These are phyloP conservation scores for Jacaranda mimosifolia DNA, from an alignment of 257 asterid species.

Conservation along the genomic window DNA sequence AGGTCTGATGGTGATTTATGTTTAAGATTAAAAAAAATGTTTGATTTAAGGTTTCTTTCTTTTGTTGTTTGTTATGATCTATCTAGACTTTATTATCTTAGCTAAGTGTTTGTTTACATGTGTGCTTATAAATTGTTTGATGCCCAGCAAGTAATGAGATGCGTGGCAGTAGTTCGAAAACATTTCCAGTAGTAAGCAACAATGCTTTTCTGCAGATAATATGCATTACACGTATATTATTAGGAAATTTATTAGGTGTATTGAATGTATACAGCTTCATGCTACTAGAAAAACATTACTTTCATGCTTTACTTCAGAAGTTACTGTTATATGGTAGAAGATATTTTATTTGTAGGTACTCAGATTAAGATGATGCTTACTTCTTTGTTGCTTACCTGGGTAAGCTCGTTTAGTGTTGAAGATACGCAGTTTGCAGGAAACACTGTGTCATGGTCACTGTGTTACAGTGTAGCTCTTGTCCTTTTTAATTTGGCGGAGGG, in stretches of 20 bases:
- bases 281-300: background rate
- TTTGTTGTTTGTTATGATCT: slow-evolving; percentile 27
- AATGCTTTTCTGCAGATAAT: slow-evolving; percentile 20
- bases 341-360: background rate
- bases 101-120: background rate
- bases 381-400: slow-evolving; percentile 21
- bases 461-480: background rate
- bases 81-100: background rate
- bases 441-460: background rate
- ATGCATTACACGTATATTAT: background rate
- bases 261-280: slow-evolving; percentile 16
- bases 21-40: slow-evolving; percentile 28
- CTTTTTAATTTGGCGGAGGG: slow-evolving; percentile 18
- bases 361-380: background rate
- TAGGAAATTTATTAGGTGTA: slow-evolving; percentile 12
- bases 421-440: slow-evolving; percentile 22
- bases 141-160: slow-evolving; percentile 13
- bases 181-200: background rate
- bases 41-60: slow-evolving; percentile 6
- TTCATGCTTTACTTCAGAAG: slow-evolving; percentile 10
- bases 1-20: slow-evolving; percentile 61
- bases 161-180: slow-evolving; percentile 3
- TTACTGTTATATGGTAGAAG: background rate
- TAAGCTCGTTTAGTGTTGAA: slow-evolving; percentile 16
- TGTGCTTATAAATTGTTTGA: slow-evolving; percentile 22